A percentile compares a stretch with the other conserved stretches of the same genome.
Evolutionary conservation across 495 filamentous ascomycete genomes (phyloP).

Genomic region (Tricharina praecox): DNA sequence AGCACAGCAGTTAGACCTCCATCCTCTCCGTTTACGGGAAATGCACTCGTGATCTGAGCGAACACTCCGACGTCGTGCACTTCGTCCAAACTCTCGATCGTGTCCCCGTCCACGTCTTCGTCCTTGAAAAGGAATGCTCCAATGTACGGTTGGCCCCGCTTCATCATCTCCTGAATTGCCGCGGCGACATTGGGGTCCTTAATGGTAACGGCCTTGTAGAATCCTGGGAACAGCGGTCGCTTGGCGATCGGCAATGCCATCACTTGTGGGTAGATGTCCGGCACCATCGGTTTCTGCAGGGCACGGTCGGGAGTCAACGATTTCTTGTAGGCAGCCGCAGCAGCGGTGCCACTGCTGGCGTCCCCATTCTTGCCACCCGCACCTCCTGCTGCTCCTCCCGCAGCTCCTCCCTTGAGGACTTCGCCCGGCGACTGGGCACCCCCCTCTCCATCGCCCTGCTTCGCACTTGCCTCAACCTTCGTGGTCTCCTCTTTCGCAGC

Average conservation of each 20-base stretch:
- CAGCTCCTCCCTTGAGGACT: slow-evolving; percentile 17
- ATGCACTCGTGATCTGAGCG: slow-evolving; percentile 89
- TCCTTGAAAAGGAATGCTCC: slow-evolving; percentile 96
- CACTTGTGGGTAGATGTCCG: slow-evolving; percentile 93
- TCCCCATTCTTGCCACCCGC: slow-evolving; percentile 10
- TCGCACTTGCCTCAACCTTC: slow-evolving; percentile 17
- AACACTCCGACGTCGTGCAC: slow-evolving; percentile 94
- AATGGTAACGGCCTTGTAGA: slow-evolving; percentile 97
- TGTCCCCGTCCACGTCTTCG: slow-evolving; percentile 77
- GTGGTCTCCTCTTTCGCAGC: slow-evolving; percentile 5
- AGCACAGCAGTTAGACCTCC: slow-evolving; percentile 73
- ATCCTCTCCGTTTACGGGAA: slow-evolving; percentile 66
- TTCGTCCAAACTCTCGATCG: slow-evolving; percentile 71
- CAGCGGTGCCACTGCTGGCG: slow-evolving; percentile 33
- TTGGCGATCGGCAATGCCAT: slow-evolving; percentile 98
- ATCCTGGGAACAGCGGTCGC: slow-evolving; percentile 87
- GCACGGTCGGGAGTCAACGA: slow-evolving; percentile 45
- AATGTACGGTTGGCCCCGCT: slow-evolving; percentile 94
- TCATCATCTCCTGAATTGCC: slow-evolving; percentile 91
- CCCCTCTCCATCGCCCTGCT: slow-evolving; percentile 9
- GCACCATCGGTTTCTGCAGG: slow-evolving; percentile 69
- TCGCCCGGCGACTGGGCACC: slow-evolving; percentile 10
- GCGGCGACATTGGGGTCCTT: slow-evolving; percentile 71
- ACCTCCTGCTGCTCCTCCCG: slow-evolving; percentile 13
- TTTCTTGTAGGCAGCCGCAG: no score